A percentile compares a stretch with the other conserved stretches of the same genome.
These are phyloP conservation scores for Pseudogymnoascus sp. DNA, from an alignment of 2,329 filamentous ascomycete genomes.

Conservation along the genomic window DNA sequence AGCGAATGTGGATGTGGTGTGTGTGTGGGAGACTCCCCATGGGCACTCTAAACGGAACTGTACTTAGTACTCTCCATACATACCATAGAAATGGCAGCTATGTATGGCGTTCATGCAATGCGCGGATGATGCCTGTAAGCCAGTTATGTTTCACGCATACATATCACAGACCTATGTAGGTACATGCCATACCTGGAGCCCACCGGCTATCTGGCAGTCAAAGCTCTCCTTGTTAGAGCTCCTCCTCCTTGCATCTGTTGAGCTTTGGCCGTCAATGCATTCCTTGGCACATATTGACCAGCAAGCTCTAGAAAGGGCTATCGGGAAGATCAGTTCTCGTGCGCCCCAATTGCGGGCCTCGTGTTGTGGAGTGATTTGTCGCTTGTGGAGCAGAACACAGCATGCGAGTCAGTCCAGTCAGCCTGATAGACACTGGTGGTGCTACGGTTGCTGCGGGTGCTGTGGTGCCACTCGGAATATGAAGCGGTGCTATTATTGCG, in stretches of 20 bases:
- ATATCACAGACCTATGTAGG: background rate
- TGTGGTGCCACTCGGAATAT: slow-evolving; percentile 1
- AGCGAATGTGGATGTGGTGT: background rate
- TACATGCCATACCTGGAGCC: background rate
- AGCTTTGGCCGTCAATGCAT: slow-evolving; percentile 6
- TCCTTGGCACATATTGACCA: background rate
- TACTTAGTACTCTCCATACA: background rate
- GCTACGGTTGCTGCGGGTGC: no score
- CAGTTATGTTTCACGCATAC: background rate
- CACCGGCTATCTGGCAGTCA: background rate
- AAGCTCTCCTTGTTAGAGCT: background rate
- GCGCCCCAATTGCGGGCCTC: background rate
- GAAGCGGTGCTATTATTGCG: slow-evolving; percentile 4
- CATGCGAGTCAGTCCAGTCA: slow-evolving; percentile 4
- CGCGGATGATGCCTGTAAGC: slow-evolving; percentile 1
- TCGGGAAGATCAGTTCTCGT: slow-evolving; percentile 4
- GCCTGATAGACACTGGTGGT: background rate
- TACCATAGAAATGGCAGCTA: background rate
- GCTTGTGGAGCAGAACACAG: background rate
- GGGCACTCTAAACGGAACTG: background rate
- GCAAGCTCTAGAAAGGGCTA: background rate
- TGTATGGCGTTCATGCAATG: slow-evolving; percentile 5
- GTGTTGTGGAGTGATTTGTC: slow-evolving; percentile 7
- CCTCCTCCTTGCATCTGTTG: background rate
- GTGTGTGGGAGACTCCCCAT: background rate